phyloP scores from a whole-genome alignment of 352 stramenopile species.

The Pythium guiyangense region DNA sequence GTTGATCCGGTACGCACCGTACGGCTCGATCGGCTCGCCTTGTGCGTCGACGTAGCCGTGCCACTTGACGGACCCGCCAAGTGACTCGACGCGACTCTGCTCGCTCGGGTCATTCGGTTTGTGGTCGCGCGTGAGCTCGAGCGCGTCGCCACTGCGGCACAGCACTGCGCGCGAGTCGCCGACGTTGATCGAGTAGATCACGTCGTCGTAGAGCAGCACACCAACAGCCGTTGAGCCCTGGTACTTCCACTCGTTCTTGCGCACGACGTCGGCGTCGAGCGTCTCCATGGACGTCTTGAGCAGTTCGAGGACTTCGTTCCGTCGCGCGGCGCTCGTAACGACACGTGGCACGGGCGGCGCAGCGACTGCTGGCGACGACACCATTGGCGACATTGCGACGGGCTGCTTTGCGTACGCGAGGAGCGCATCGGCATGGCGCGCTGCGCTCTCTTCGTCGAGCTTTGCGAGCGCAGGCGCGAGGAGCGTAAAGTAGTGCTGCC shows the following conservation, averaged over 20 bases:
- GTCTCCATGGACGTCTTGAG: constrained; percentile 41
- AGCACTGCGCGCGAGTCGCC: constrained; percentile 94
- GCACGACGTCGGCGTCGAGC: constrained; percentile 56
- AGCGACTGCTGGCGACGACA: background rate
- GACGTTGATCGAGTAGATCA: constrained; percentile 89
- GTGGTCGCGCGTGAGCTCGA: constrained; percentile 85
- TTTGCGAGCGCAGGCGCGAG: constrained; percentile 42
- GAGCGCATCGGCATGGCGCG: background rate
- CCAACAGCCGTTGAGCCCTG: constrained; percentile 75
- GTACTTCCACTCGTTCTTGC: constrained; percentile 70
- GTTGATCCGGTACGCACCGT: constrained; percentile 91
- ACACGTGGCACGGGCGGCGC: background rate
- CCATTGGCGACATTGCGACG: background rate
- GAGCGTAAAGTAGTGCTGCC: constrained; percentile 51
- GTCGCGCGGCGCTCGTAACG: constrained; percentile 9
- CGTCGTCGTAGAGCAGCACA: constrained; percentile 70
- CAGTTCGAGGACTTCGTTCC: constrained; percentile 30
- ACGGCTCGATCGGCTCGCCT: constrained; percentile 84
- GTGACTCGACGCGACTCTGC: constrained; percentile 62
- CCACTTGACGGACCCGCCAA: constrained; percentile 88
- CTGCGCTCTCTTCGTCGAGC: constrained; percentile 23
- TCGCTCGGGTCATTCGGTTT: constrained; percentile 87
- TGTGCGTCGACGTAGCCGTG: constrained; percentile 82
- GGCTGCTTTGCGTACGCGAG: background rate
- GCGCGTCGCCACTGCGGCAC: constrained; percentile 64